phyloP scores from a whole-genome alignment of 2,329 filamentous ascomycete genomes.

The Trichoderma sp. region DNA sequence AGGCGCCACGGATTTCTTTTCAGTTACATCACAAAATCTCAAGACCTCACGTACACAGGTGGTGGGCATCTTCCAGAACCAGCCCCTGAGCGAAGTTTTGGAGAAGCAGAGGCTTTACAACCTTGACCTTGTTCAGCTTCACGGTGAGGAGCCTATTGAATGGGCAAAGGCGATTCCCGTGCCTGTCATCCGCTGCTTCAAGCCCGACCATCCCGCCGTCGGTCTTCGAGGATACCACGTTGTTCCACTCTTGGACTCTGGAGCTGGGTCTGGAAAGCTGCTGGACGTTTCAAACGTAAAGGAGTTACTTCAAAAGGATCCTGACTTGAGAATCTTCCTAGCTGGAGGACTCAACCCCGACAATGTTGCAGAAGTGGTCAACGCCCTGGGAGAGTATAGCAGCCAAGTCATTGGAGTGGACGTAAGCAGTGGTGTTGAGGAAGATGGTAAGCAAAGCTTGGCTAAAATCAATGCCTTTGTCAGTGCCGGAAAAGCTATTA shows the following conservation, averaged over 20 bases:
- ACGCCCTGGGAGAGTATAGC: constrained; percentile 57
- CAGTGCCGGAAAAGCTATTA: constrained; percentile 63
- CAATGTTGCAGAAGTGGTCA: constrained; percentile 69
- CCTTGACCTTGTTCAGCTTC: constrained; percentile 88
- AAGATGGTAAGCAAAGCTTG: constrained; percentile 73
- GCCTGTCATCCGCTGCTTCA: constrained; percentile 84
- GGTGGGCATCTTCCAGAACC: constrained; percentile 92
- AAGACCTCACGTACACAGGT: constrained; percentile 65
- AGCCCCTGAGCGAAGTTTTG: constrained; percentile 78
- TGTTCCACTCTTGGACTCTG: constrained; percentile 82
- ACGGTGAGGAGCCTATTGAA: constrained; percentile 87
- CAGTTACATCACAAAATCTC: constrained; percentile 46
- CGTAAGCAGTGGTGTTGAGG: constrained; percentile 91
- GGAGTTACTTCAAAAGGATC: constrained; percentile 62
- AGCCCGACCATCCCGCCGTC: constrained; percentile 69
- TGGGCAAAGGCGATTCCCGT: constrained; percentile 89
- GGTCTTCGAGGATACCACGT: constrained; percentile 76
- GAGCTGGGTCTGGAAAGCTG: constrained; percentile 75
- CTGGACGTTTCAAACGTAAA: constrained; percentile 71
- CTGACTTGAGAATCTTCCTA: constrained; percentile 70
- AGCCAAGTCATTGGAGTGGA: constrained; percentile 77
- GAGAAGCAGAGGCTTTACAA: constrained; percentile 71
- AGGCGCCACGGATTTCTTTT: constrained; percentile 68
- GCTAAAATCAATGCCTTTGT: constrained; percentile 81
- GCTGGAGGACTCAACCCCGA: constrained; percentile 80